Base-by-base conservation (phyloP, 2,329 filamentous ascomycete species). In the Calonectria pteridis region DNA sequence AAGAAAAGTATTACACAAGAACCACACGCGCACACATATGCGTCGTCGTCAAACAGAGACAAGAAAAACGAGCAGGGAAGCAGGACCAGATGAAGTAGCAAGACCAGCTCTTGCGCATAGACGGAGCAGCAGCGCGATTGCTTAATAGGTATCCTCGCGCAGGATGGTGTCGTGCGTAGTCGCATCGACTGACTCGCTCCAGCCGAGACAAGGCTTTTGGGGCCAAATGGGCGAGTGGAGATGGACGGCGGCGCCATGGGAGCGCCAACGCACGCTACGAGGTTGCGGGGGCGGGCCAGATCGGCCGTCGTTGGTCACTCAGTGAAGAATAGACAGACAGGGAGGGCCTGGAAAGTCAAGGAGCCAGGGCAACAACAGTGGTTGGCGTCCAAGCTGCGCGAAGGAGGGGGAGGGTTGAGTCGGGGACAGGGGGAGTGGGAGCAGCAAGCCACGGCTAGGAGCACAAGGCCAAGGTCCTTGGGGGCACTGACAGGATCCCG, bases 241-340 rank as follows among this genome's bases (percentile, higher is more conserved):
- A 72, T 67, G 50, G 14, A 69, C 68, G 43, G 75, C 75, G 76
- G 75, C 76, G 76, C 75, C 23, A 43, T 64, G 43, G 58, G 55
- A 40, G 55, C 55, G 69, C 55, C 71, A 71, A 66, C 65, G 50
- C 71, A 72, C 65, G 74, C 74, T 68, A 73, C 69, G 46, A 79
- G 75, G 77, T 79, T 80, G 79, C 78, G 78, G 78, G 78, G 78
- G 78, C 74, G 78, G 78, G 75, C 78, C 77, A 79, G 77, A 71
- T 72, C 70, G 63, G 59, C 62, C 50, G 63, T 73, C 64, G 72
- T 67, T 74, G 69, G 67, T 62, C 33, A 35, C 31, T 31, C 33
- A 37, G 33, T 20, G 29, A 50, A 35, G 62, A 63, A 26, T 31
- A 63, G 53, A 35, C 51, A 53, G 64, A 49, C 49, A 71, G 64